Base-by-base conservation (phyloP, 805 yeast species). In the Saccharomycopsis fermentans region DNA sequence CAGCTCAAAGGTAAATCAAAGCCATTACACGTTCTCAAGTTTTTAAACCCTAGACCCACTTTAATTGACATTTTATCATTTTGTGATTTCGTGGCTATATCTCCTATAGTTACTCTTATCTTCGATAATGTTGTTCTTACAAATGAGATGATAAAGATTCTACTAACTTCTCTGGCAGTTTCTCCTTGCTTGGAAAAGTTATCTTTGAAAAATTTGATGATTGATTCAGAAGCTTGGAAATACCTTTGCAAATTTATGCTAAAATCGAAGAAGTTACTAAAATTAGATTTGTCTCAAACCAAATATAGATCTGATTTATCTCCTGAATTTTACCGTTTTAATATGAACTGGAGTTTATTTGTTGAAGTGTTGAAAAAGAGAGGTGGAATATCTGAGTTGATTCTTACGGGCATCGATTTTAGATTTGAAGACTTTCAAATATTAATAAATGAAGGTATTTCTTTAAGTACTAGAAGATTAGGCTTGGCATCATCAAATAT, bases 1-100 rank as follows among this genome's bases (percentile, higher is more conserved):
- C 96, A 89, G 68, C 77, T 91, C 62, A 83, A 83, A 66, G 66
- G 73, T 9, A 94, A 91, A 1, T 81, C 91, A 1, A 78, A 82
- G 55, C 96, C 97, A 1, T 74, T 91, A n/a, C 84, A 94, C 1
- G 65, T 83, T 12, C 68, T 91, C 56, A 91, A 86, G 65, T 69
- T 92, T 61, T 78, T 90, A 67, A 91, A 91, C 65, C 96, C 96
- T 3, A 77, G 82, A 56, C 98, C 98, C 0, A 87, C 97, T 0
- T 74, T 87, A 77, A 84, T 91, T 54, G 98, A 91, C 70, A 80
- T 91, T 32, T 80, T 87, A 64, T 83, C 97, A 0, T 88, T 91
- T 67, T 81, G 95, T 16, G 98, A 91, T 69, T 92, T 91, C 65
- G 72, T 91, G 29, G 77, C 96, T 55, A 82, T 90, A 56, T 94